Percentiles rank a stretch among this genome's conserved stretches.
Conservation (phyloP, 768 basidiomycete genomes). For the Panaeolus cyanescens region DNA sequence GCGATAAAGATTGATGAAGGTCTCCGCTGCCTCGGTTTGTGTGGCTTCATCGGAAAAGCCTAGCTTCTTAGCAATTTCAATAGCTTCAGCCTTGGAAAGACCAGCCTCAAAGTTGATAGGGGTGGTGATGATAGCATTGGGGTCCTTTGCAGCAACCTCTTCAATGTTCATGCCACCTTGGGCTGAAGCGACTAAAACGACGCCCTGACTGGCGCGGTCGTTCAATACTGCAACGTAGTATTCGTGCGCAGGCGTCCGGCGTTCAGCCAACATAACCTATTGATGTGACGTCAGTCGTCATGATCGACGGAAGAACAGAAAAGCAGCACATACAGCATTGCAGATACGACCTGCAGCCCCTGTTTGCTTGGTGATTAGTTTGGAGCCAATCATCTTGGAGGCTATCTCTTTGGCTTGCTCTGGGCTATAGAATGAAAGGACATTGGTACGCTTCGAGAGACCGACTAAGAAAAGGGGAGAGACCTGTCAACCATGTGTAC, state of each 20-base stretch:
- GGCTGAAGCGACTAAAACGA: slow-evolving; percentile 89
- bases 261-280: slow-evolving; percentile 97
- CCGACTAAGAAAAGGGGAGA: slow-evolving; percentile 7
- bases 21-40: slow-evolving; percentile 86
- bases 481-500: slow-evolving; percentile 93
- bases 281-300: not conserved
- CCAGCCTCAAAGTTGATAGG: slow-evolving; percentile 87
- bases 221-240: slow-evolving; percentile 98
- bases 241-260: slow-evolving; percentile 90
- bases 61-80: slow-evolving; percentile 83
- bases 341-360: slow-evolving; percentile 90
- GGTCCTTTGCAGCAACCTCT: slow-evolving; percentile 96
- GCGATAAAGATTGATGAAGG: slow-evolving; percentile 91
- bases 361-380: slow-evolving; percentile 98
- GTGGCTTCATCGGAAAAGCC: slow-evolving; percentile 78
- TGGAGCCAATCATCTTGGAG: slow-evolving; percentile 89
- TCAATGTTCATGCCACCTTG: slow-evolving; percentile 99
- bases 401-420: slow-evolving; percentile 88
- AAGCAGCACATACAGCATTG: slow-evolving; percentile 75
- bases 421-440: slow-evolving; percentile 50
- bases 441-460: not conserved
- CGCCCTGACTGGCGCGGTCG: slow-evolving; percentile 86
- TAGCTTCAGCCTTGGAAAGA: slow-evolving; percentile 68
- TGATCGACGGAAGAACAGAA: not conserved
- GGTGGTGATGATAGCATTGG: slow-evolving; percentile 92